A percentile compares a stretch with the other conserved stretches of the same genome.
These are phyloP conservation scores for Rusavskia elegans DNA, from an alignment of 495 filamentous ascomycete species.

Conservation along the genomic window DNA sequence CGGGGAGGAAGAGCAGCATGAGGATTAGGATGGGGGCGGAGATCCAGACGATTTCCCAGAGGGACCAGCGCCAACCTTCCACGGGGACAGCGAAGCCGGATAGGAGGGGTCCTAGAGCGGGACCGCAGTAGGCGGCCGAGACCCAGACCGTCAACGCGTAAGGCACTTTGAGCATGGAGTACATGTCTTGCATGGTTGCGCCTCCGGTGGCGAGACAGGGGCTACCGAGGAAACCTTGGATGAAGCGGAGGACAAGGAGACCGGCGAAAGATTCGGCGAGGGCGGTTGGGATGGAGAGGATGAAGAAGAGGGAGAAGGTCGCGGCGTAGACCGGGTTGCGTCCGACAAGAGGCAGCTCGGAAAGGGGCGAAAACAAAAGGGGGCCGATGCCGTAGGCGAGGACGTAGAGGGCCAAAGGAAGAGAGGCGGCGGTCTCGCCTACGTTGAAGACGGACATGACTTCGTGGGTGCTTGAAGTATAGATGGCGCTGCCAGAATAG, in stretches of 20 bases:
- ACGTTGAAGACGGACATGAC: conserved; percentile 30
- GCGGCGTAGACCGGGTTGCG: conserved; percentile 31
- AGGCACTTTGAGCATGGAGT: conserved; percentile 34
- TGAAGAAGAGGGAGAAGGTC: conserved; percentile 33
- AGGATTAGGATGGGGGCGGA: conserved; percentile 29
- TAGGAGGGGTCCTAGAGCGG: conserved; percentile 45
- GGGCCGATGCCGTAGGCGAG: conserved; percentile 27
- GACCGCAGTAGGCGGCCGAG: conserved; percentile 24
- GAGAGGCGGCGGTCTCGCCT: conserved; percentile 25
- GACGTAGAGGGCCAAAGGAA: conserved; percentile 37
- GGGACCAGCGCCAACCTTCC: conserved; percentile 38
- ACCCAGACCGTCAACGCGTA: conserved; percentile 40
- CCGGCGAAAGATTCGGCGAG: conserved; percentile 33
- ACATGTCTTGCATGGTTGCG: conserved; percentile 38
- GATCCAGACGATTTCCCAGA: conserved; percentile 35
- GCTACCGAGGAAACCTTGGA: conserved; percentile 35
- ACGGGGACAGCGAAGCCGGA: conserved; percentile 45
- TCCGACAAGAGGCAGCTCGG: conserved; percentile 33
- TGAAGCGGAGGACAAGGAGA: conserved; percentile 36
- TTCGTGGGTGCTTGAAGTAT: conserved; percentile 19
- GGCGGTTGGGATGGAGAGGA: conserved; percentile 31
- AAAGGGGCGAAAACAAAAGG: conserved; percentile 33
- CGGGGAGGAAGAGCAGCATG: conserved; percentile 38
- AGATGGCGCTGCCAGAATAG: conserved; percentile 33
- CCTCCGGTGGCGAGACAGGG: conserved; percentile 37